Base-by-base conservation (phyloP, 176 grass and related monocot species). In the Ampelocalamus luodianensis region DNA sequence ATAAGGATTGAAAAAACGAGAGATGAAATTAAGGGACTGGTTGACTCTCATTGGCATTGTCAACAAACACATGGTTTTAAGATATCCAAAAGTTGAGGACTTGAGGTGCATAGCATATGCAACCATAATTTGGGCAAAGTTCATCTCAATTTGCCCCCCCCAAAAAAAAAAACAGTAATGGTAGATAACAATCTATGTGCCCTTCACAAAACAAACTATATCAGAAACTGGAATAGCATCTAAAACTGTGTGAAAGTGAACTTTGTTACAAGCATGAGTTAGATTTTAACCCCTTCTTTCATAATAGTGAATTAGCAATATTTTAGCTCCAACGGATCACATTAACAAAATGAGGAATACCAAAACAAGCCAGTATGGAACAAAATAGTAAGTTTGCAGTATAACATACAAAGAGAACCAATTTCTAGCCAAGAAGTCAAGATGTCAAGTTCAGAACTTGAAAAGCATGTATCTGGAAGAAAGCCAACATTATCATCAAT, bases 151-250 rank as follows among this genome's bases (percentile, higher is more conserved):
- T 83, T 50, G 37, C 4, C 38, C 42, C 32, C 32, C 2, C n/a
- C n/a, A n/a, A n/a, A n/a, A 60, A 50, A 29, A 53, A 49, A 18
- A 20, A 34, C 5, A 37, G 18, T 36, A 48, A 51, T 18, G 9
- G 5, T 24, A 50, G 18, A 18, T n/a, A 72, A 36, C 71, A 20
- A 54, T 34, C 6, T n/a, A 72, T 38, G 32, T 8, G 9, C 27
- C 13, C 55, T 61, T 36, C 39, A 82, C 16, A 46, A 26, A 72
- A 68, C 5, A 58, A 59, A 51, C 22, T 71, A 7, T n/a, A 72
- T 12, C 26, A 72, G 37, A 82, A 45, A 61, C 38, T n/a, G 11
- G n/a, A 17, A 17, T 32, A 71, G 66, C 67, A 82, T 82, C 24
- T 72, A 61, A 61, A 72, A 44, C 5, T 56, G 6, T 76, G 50